Percentiles rank a stretch among this genome's conserved stretches.
These are phyloP conservation scores for Annulohypoxylon moriforme DNA, from an alignment of 495 filamentous ascomycete genomes.

Conservation along the genomic window DNA sequence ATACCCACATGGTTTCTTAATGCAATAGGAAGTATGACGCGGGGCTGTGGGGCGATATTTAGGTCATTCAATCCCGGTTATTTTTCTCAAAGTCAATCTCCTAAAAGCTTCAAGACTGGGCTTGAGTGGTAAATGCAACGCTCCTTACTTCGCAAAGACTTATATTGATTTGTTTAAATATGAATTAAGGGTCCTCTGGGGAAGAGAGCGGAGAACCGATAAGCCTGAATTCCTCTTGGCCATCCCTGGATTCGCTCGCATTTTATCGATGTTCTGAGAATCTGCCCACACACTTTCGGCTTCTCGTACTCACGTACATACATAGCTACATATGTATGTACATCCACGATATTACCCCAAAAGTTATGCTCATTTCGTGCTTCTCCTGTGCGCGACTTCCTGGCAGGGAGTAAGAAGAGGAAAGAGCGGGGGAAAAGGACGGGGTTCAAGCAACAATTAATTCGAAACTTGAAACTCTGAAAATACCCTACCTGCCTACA, in stretches of 20 bases:
- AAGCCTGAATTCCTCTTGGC: neutral
- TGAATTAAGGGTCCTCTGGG: neutral
- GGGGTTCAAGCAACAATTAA: slow-evolving; percentile 27
- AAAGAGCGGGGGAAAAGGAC: slow-evolving; percentile 21
- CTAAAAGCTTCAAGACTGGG: slow-evolving; percentile 15
- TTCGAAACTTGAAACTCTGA: slow-evolving; percentile 25
- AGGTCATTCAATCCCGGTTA: slow-evolving; percentile 24
- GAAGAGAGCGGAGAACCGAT: slow-evolving; percentile 8
- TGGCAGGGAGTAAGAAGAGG: slow-evolving; percentile 1
- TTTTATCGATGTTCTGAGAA: neutral
- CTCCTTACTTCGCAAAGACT: slow-evolving; percentile 23
- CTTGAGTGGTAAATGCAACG: slow-evolving; percentile 30
- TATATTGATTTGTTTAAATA: slow-evolving; percentile 9
- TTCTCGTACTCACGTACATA: slow-evolving; percentile 8
- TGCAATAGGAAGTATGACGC: slow-evolving; percentile 26
- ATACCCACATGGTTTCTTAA: neutral
- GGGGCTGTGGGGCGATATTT: slow-evolving; percentile 39
- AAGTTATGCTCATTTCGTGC: slow-evolving; percentile 13
- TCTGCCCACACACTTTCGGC: slow-evolving; percentile 2
- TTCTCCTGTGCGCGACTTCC: slow-evolving; percentile 35
- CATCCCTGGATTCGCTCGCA: slow-evolving; percentile 1
- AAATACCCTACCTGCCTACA: neutral
- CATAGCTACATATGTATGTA: slow-evolving; percentile 1
- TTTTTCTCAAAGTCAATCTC: slow-evolving; percentile 17
- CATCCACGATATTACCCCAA: slow-evolving; percentile 20